Conservation (phyloP, 2,329 filamentous ascomycete species). For the Exophiala oligosperma region DNA sequence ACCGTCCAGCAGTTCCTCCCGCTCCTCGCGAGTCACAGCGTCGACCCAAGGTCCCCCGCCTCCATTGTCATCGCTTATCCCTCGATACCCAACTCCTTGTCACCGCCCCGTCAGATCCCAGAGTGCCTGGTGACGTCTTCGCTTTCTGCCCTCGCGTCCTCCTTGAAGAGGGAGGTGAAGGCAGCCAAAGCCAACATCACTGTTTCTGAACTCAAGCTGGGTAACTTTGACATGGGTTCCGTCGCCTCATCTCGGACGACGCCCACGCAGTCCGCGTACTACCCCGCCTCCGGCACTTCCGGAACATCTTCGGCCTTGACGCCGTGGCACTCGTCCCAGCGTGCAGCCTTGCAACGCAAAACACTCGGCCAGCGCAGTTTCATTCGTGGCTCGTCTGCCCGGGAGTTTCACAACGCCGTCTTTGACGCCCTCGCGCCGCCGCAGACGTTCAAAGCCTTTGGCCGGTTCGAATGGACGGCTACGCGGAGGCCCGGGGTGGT, state of each 20-base stretch:
- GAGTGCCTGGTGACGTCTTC: slow-evolving; percentile 85
- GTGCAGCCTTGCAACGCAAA: slow-evolving; percentile 33
- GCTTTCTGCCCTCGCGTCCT: slow-evolving; percentile 80
- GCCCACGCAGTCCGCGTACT: slow-evolving; percentile 8
- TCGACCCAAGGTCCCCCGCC: slow-evolving; percentile 40
- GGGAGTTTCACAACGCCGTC: slow-evolving; percentile 80
- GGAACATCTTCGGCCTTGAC: slow-evolving; percentile 19
- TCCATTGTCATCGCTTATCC: slow-evolving; percentile 47
- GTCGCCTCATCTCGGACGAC: slow-evolving; percentile 45
- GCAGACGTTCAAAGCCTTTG: slow-evolving; percentile 46
- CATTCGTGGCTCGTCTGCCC: slow-evolving; percentile 66
- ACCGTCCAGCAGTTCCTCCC: slow-evolving; percentile 88
- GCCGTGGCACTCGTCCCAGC: slow-evolving; percentile 31
- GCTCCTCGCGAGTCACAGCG: slow-evolving; percentile 64
- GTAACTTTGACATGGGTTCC: slow-evolving; percentile 83
- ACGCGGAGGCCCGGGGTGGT: slow-evolving; percentile 59
- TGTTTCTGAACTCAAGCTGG: slow-evolving; percentile 85
- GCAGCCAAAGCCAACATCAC: slow-evolving; percentile 65
- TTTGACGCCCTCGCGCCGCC: slow-evolving; percentile 77
- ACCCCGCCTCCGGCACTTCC: slow-evolving; percentile 5
- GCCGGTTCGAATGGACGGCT: slow-evolving; percentile 37
- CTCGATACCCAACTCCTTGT: slow-evolving; percentile 46
- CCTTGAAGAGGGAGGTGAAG: slow-evolving; percentile 76
- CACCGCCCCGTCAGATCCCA: slow-evolving; percentile 58
- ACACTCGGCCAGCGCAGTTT: slow-evolving; percentile 36